A percentile compares a stretch with the other conserved stretches of the same genome.
These are phyloP conservation scores for Leccinum subtestaceum DNA, from an alignment of 768 basidiomycete species.

Conservation along the genomic window DNA sequence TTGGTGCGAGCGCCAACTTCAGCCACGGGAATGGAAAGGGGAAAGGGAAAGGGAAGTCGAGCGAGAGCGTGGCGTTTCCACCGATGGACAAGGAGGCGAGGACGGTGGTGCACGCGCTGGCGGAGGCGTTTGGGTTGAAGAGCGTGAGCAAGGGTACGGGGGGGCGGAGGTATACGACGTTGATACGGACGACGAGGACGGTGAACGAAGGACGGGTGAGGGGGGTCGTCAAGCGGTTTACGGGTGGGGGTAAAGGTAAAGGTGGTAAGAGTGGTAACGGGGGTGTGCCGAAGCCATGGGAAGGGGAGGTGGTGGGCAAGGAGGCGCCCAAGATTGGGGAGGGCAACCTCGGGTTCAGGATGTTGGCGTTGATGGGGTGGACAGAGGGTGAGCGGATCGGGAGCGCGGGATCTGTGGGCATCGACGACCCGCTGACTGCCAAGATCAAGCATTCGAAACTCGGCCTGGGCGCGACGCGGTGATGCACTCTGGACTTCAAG, in stretches of 20 bases:
- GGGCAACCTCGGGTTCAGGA: conserved; percentile 81
- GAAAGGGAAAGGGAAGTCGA: conserved; percentile 46
- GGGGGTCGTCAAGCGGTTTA: conserved; percentile 37
- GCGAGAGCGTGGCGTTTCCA: conserved; percentile 62
- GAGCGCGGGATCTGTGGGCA: conserved; percentile 47
- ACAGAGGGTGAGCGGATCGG: conserved; percentile 79
- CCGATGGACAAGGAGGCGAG: conserved; percentile 74
- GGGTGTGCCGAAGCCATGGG: conserved; percentile 52
- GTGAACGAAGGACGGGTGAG: conserved; percentile 62
- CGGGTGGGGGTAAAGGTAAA: conserved; percentile 7
- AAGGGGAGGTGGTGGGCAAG: conserved; percentile 89
- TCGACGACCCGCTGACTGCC: conserved; percentile 76
- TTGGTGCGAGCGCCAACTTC: conserved; percentile 1
- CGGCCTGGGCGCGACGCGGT: conserved; percentile 65
- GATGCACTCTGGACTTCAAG: conserved; percentile 7
- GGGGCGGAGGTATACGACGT: conserved; percentile 67
- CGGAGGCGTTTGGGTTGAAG: conserved; percentile 73
- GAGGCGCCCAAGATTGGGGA: conserved; percentile 80
- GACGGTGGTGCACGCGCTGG: conserved; percentile 76
- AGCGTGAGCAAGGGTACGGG: conserved; percentile 75
- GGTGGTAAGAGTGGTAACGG: background rate
- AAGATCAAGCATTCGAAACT: conserved; percentile 85
- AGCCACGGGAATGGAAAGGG: conserved; percentile 41
- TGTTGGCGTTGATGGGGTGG: conserved; percentile 93
- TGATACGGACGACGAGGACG: conserved; percentile 64